Evolutionary conservation across 352 stramenopile species (phyloP), one percentile per base, ranked within the genome.

Genomic region (Globisporangium yorkense): DNA sequence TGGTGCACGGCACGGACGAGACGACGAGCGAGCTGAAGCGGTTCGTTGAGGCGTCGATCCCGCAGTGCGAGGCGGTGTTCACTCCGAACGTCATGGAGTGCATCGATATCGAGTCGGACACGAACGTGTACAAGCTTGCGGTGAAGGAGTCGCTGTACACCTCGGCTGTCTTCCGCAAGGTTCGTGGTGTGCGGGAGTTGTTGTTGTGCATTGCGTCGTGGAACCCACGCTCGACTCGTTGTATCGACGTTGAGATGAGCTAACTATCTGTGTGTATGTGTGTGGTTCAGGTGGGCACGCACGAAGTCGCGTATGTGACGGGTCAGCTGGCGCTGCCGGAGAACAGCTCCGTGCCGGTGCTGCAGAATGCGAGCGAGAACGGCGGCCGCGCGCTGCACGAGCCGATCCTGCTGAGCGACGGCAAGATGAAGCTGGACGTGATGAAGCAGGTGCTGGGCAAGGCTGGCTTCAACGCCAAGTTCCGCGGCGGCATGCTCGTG

Each of bases 51-150:
- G 66, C 67, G 24, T 90, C 79, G 2, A 94, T 96, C 59, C 81
- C 87, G 31, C 67, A 80, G 57, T 96, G 87, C 59, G 87, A 96
- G 65, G 82, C 83, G 15, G 81, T 96, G 29, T 96, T 93, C 70
- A 92, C 81, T 15, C 87, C 87, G 7, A 85, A 90, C 46, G 71
- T 88, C 5, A 92, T 92, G 75, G 87, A 96, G 52, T 94, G 84
- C 62, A 93, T 96, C 59, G 87, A 96, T 61, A 96, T 96, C 49
- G 87, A 96, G 58, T 94, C 84, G 27, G 87, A 94, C 62, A 96
- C 87, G 55, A 96, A 92, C 39, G 84, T 96, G 52, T 94, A 91
- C 79, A 96, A 96, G 61, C 67, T 96, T 15, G 80, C 84, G 2
- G 71, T 96, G 48, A 94, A 92, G 55, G 87, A 96, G 46, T 88